Evolutionary conservation across 192 early-diverging fungal species (phyloP).

Genomic region (Thoreauomyces humboldtii): DNA sequence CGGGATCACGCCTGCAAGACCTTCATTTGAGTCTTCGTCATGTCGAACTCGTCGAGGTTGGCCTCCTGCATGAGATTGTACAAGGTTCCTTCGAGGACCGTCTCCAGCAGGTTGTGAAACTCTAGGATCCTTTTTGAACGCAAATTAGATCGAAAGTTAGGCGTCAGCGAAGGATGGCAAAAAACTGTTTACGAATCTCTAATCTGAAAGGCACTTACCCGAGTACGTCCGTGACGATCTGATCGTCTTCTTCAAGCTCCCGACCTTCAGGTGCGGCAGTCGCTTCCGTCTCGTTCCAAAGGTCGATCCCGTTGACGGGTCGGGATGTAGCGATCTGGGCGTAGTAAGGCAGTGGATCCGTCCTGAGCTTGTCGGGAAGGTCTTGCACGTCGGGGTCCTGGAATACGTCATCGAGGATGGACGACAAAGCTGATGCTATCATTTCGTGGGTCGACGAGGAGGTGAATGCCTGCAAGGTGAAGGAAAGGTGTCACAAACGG

Average conservation of each 20-base stretch:
- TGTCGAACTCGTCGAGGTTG: conserved; percentile 48
- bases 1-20: conserved; percentile 4
- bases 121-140: no score
- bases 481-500: no score
- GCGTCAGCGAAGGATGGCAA: no score
- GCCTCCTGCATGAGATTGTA: conserved; percentile 57
- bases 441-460: conserved; percentile 4
- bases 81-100: conserved; percentile 49
- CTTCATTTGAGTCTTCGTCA: conserved; percentile 41
- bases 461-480: conserved; percentile 9
- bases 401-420: conserved; percentile 37
- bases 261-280: no score
- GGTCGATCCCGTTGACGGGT: conserved; percentile 19
- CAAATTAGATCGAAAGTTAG: no score
- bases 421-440: background rate
- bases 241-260: no score
- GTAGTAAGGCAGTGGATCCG: conserved; percentile 35
- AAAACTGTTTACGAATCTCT: no score
- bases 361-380: conserved; percentile 10
- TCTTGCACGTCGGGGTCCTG: conserved; percentile 36
- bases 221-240: no score
- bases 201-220: no score
- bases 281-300: no score
- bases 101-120: conserved; percentile 48
- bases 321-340: conserved; percentile 26